Percentiles rank a stretch among this genome's conserved stretches.
Conservation (phyloP, 257 asterid species). For the Plectranthus barbatus region DNA sequence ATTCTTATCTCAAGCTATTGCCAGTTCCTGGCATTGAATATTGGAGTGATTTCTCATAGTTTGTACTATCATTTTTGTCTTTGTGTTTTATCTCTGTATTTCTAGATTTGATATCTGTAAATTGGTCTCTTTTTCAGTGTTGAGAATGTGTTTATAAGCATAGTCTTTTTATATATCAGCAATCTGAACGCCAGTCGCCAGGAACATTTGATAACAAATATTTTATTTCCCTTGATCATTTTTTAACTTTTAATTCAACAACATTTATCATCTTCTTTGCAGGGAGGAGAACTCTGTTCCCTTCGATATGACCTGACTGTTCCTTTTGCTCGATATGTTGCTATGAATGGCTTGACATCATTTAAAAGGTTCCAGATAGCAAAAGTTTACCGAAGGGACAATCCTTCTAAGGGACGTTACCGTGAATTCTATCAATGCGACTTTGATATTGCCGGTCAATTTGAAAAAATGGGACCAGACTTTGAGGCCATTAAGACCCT, state of each 20-base stretch:
- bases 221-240: no score
- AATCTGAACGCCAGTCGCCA: neutral
- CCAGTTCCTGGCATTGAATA: neutral
- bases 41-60: neutral
- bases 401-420: slow-evolving; percentile 92
- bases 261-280: slow-evolving; percentile 13
- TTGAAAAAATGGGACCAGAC: slow-evolving; percentile 90
- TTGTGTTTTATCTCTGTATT: slow-evolving; percentile 1
- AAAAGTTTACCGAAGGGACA: slow-evolving; percentile 92
- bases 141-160: neutral
- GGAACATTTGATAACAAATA: neutral
- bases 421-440: slow-evolving; percentile 98
- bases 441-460: slow-evolving; percentile 91
- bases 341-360: slow-evolving; percentile 81
- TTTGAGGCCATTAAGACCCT: slow-evolving; percentile 80
- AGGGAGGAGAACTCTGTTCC: slow-evolving; percentile 99
- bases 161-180: neutral
- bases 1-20: neutral
- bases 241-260: neutral
- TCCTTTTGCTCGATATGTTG: slow-evolving; percentile 87
- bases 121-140: neutral
- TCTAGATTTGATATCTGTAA: neutral
- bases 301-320: slow-evolving; percentile 96
- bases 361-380: slow-evolving; percentile 96
- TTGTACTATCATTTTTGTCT: neutral